phyloP scores from a whole-genome alignment of 306 rosid genomes.

The Quercus rubra region DNA sequence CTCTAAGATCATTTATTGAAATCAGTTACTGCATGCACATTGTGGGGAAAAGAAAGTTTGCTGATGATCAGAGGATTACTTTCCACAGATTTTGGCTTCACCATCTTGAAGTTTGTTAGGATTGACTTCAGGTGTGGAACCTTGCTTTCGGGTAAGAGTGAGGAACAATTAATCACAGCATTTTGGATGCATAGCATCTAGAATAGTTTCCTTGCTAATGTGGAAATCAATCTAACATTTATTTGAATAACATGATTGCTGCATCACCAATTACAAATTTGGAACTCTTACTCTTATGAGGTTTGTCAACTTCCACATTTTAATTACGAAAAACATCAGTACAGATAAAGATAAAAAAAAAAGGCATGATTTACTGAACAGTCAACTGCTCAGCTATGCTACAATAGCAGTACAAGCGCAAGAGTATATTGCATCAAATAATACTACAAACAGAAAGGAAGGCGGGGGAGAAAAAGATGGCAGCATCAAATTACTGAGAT shows the following conservation, averaged over 20 bases:
- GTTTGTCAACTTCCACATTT: background rate
- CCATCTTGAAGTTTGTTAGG: no score
- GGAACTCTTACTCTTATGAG: background rate
- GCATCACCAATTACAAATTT: background rate
- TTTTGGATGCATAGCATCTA: background rate
- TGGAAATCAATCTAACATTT: background rate
- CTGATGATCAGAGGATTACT: no score
- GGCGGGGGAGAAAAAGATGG: background rate
- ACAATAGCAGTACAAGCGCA: background rate
- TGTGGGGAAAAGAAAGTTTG: no score
- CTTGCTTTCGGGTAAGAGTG: no score
- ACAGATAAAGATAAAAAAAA: background rate
- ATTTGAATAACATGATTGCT: background rate
- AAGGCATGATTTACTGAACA: background rate
- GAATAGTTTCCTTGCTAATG: background rate
- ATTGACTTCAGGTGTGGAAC: no score
- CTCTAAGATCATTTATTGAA: background rate
- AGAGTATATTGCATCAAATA: background rate
- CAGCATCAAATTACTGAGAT: conserved; percentile 29
- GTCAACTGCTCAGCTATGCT: background rate
- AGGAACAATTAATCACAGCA: background rate
- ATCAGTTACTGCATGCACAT: no score
- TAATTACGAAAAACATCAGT: background rate
- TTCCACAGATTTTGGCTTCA: no score
- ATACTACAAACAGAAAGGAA: background rate